Evolutionary conservation across 2,329 filamentous ascomycete genomes (phyloP).

Genomic region (Aschersonia sp.): DNA sequence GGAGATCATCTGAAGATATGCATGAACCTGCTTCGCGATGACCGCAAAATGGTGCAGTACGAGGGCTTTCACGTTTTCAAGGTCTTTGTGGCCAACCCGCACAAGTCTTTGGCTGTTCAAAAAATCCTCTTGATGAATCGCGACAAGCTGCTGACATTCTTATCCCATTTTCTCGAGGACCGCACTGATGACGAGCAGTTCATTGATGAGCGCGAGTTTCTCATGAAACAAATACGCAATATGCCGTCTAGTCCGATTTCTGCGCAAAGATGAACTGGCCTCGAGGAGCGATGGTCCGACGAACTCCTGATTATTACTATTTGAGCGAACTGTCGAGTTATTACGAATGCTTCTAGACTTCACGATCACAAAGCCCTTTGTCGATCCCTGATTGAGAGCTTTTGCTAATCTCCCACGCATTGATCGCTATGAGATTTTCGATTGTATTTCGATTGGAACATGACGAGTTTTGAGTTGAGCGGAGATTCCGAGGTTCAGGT

Average conservation of each 20-base stretch:
- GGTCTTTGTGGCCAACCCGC: conserved; percentile 96
- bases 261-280: conserved; percentile 25
- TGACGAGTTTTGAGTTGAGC: no score
- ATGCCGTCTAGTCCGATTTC: conserved; percentile 45
- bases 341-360: no score
- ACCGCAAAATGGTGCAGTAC: conserved; percentile 98
- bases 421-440: no score
- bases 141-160: conserved; percentile 75
- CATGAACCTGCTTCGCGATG: conserved; percentile 93
- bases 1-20: conserved; percentile 95
- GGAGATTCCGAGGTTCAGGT: no score
- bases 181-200: conserved; percentile 97
- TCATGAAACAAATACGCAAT: conserved; percentile 82
- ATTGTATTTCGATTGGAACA: no score
- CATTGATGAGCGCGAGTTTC: conserved; percentile 90
- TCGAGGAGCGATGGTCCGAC: background rate
- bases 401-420: no score
- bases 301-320: no score
- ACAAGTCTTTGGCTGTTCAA: conserved; percentile 93
- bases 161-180: conserved; percentile 86
- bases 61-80: conserved; percentile 99
- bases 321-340: no score
- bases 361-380: no score
- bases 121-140: conserved; percentile 94
- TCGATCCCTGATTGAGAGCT: no score